Conservation (phyloP, 2,329 filamentous ascomycete species). For the Penicillium polonicum region DNA sequence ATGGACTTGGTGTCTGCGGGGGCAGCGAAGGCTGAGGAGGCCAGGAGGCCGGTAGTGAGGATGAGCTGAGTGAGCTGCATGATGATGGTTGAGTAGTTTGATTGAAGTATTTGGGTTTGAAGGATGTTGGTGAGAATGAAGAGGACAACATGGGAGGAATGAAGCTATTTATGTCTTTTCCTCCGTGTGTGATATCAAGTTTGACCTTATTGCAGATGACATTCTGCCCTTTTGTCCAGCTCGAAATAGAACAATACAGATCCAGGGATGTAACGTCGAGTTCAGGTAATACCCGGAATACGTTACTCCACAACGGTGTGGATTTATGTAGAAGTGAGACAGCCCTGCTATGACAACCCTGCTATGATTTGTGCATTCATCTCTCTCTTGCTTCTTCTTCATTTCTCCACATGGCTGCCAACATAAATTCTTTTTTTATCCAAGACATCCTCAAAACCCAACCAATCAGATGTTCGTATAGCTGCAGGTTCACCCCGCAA, state of each 20-base stretch:
- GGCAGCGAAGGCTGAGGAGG: constrained; percentile 39
- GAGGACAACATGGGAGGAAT: background rate
- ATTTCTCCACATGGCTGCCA: background rate
- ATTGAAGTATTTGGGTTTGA: background rate
- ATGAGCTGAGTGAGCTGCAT: constrained; percentile 49
- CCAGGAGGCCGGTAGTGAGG: constrained; percentile 33
- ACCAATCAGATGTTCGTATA: background rate
- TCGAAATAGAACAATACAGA: constrained; percentile 1
- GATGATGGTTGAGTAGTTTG: constrained; percentile 21
- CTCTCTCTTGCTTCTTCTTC: background rate
- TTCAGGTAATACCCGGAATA: background rate
- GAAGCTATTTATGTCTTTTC: constrained; percentile 1
- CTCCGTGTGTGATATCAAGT: background rate
- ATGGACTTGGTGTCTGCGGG: constrained; percentile 40
- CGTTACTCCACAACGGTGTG: constrained; percentile 2
- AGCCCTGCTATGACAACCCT: constrained; percentile 1
- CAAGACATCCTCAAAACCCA: constrained; percentile 8
- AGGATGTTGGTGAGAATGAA: constrained; percentile 1
- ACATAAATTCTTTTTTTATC: background rate
- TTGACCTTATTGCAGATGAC: background rate
- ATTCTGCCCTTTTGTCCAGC: background rate
- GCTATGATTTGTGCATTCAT: constrained; percentile 4
- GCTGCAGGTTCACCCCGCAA: constrained; percentile 6
- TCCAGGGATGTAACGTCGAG: constrained; percentile 2
- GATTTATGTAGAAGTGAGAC: background rate